phyloP scores from a whole-genome alignment of 257 asterid genomes.

The Plantago major region DNA sequence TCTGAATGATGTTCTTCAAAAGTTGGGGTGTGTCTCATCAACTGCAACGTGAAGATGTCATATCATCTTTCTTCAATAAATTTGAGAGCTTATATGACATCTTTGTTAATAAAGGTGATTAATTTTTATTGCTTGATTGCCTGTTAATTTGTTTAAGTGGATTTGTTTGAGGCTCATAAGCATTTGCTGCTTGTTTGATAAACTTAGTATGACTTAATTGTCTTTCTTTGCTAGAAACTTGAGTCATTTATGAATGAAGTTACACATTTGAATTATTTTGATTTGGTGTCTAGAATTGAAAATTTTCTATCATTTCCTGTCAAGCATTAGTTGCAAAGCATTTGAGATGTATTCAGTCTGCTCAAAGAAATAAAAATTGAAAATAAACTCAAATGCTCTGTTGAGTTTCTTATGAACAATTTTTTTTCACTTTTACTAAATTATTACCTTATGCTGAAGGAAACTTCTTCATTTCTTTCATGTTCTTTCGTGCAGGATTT shows the following conservation, averaged over 20 bases:
- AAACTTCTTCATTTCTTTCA: constrained; percentile 12
- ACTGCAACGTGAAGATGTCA: constrained; percentile 67
- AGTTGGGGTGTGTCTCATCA: constrained; percentile 35
- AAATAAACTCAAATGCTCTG: constrained; percentile 4
- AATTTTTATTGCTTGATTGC: constrained; percentile 1
- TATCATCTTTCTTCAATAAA: constrained; percentile 84
- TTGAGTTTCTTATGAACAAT: constrained; percentile 6
- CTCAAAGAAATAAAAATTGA: too few species aligned
- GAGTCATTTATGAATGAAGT: too few species aligned
- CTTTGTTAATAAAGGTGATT: constrained; percentile 64
- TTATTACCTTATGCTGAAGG: constrained; percentile 17
- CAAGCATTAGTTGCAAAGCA: too few species aligned
- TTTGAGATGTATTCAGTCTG: too few species aligned
- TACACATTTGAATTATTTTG: too few species aligned
- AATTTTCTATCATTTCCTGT: too few species aligned
- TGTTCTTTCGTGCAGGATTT: constrained; percentile 58
- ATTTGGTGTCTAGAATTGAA: too few species aligned
- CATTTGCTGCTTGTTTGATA: background rate
- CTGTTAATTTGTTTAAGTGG: background rate
- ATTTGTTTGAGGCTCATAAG: background rate
- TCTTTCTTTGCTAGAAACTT: too few species aligned
- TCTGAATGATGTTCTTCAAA: constrained; percentile 62
- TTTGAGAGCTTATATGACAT: constrained; percentile 59
- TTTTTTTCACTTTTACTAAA: constrained; percentile 7
- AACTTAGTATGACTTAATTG: background rate